A percentile compares a stretch with the other conserved stretches of the same genome.
Conservation (phyloP, 2,329 filamentous ascomycete genomes). For the Aureobasidium sp. region DNA sequence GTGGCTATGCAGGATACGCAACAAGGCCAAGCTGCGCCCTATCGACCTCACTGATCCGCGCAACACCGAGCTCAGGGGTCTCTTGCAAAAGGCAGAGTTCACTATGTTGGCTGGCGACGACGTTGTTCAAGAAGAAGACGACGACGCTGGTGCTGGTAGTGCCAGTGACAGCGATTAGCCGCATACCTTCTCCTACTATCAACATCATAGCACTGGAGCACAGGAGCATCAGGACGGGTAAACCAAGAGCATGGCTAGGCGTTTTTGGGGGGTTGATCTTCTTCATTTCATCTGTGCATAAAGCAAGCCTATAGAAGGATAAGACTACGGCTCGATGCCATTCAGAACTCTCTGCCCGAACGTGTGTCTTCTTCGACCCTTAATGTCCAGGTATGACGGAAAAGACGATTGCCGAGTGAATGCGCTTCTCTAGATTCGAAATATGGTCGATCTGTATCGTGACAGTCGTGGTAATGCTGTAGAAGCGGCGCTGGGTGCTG, state of each 20-base stretch:
- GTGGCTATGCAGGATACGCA: slow-evolving; percentile 41
- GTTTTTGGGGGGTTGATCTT: slow-evolving; percentile 4
- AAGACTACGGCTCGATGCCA: slow-evolving; percentile 1
- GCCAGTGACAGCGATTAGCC: slow-evolving; percentile 40
- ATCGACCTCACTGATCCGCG: slow-evolving; percentile 64
- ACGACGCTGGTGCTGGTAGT: slow-evolving; percentile 29
- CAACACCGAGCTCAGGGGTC: slow-evolving; percentile 52
- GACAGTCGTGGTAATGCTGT: not conserved
- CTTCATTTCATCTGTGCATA: slow-evolving; percentile 4
- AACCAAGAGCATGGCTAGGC: slow-evolving; percentile 10
- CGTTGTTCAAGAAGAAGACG: slow-evolving; percentile 40
- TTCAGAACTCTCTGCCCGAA: not conserved
- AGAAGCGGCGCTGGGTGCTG: not conserved
- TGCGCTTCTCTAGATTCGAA: not conserved
- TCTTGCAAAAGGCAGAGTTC: slow-evolving; percentile 66
- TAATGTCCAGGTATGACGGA: not conserved
- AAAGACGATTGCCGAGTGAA: not conserved
- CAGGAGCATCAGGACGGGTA: not conserved
- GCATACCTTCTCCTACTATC: not conserved
- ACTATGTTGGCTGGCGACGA: slow-evolving; percentile 41
- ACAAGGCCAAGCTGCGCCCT: slow-evolving; percentile 66
- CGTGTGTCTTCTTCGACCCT: not conserved
- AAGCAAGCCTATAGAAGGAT: slow-evolving; percentile 2
- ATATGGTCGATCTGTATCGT: not conserved
- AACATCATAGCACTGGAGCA: not conserved